Percentiles rank a stretch among this genome's conserved stretches.
Evolutionary conservation across 305 asterid genomes (phyloP).

Genomic region (Fraxinus dipetala): DNA sequence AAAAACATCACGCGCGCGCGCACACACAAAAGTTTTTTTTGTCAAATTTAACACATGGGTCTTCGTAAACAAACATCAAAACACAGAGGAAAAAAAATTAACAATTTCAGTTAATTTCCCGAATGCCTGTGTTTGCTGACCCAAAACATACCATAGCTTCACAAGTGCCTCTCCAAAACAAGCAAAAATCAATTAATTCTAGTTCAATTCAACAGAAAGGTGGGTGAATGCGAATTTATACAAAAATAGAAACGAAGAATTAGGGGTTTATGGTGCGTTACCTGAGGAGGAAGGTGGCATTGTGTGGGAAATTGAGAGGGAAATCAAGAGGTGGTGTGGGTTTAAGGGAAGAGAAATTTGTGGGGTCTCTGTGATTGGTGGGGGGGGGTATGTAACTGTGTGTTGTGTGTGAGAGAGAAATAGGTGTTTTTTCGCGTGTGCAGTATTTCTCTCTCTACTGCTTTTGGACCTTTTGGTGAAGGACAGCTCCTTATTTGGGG

Average conservation of each 20-base stretch:
- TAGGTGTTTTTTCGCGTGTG: not conserved
- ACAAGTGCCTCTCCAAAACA: not conserved
- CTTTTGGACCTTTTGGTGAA: not conserved
- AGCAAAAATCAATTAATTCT: not conserved
- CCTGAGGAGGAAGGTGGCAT: constrained; percentile 66
- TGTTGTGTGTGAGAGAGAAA: not conserved
- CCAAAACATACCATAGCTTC: constrained; percentile 6
- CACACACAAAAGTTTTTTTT: not conserved
- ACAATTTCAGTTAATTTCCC: not conserved
- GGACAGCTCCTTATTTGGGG: not conserved
- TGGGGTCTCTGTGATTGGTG: constrained; percentile 38
- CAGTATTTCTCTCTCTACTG: not conserved
- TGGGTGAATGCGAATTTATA: not conserved
- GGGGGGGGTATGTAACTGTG: not conserved
- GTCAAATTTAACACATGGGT: constrained; percentile 2
- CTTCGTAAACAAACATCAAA: not conserved
- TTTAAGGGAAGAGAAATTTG: constrained; percentile 22
- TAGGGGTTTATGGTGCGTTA: constrained; percentile 13
- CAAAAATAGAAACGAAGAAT: not conserved
- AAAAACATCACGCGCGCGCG: not conserved
- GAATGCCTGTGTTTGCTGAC: not conserved
- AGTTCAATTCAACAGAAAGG: not conserved
- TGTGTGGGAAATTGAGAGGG: constrained; percentile 22
- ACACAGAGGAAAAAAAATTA: not conserved
- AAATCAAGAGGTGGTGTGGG: constrained; percentile 11